Base-by-base conservation (phyloP, 345 rosid genomes). In the Salix udensis region DNA sequence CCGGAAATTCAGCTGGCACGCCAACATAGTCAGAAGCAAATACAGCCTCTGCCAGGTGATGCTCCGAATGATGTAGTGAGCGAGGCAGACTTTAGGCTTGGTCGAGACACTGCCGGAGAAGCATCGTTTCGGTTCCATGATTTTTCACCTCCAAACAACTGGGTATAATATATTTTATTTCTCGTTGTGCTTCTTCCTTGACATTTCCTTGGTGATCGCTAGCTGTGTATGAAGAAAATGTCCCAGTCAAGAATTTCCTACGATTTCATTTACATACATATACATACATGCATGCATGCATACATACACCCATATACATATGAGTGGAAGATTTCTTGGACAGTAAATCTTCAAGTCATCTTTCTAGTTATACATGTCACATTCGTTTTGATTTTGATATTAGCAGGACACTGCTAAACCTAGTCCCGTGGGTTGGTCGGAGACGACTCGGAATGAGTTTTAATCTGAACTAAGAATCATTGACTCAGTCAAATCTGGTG, bases 91-190 rank as follows among this genome's bases (percentile, higher is more conserved):
- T 18, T 72, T 39, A 84, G 82, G 75, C 84, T 84, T 65, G 86
- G 82, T 39, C 85, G 96, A 8, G 94, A 88, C 64, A 89, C 97
- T 2, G 93, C 88, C 0, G 99, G 97, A 31, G 97, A 89, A 74
- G 81, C 46, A 36, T 95, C 99, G 10, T 95, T 95, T 71, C 89
- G 94, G 80, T 93, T 95, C 83, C 94, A 88, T 76, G 90, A 91
- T 52, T 93, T 93, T 68, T 81, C 89, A 52, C 85, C 85, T 74
- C 79, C 90, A 2, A 93, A 88, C 85, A 93, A 87, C 67, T 87
- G 91, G 89, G 88, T 88, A 3, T 88, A 16, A 8, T 40, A 19
- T 36, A 36, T 66, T 40, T 3, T 21, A 46, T 64, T 18, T 36
- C 19, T 46, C 52, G 28, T 19, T 16, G 39, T 42, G 46, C 12